Conservation (phyloP, 805 yeast genomes). For the Ogataea dorogensis region DNA sequence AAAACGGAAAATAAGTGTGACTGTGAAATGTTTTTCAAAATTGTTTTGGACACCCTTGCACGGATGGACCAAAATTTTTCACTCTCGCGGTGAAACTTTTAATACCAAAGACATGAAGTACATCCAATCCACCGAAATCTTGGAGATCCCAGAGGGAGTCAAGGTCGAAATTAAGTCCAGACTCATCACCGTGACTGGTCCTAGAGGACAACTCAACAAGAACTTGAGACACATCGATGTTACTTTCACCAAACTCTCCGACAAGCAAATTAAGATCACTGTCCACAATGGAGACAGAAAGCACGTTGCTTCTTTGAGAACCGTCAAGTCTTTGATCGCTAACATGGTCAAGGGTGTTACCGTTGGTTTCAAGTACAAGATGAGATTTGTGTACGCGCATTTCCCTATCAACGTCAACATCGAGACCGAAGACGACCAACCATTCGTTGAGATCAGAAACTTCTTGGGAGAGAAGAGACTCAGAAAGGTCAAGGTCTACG, state of each 20-base stretch:
- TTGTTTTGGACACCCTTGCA: conserved; percentile 18
- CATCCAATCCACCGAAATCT: conserved; percentile 58
- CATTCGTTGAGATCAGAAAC: conserved; percentile 94
- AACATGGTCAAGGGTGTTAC: conserved; percentile 98
- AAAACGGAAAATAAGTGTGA: conserved; percentile 15
- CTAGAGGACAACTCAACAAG: conserved; percentile 93
- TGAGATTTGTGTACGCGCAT: conserved; percentile 99
- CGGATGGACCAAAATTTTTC: conserved; percentile 10
- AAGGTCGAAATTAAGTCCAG: conserved; percentile 89
- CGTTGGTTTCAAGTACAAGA: conserved; percentile 98
- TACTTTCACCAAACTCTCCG: conserved; percentile 76
- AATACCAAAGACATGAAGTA: conserved; percentile 45
- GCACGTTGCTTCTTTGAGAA: conserved; percentile 99
- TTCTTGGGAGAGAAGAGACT: conserved; percentile 99
- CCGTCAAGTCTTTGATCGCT: conserved; percentile 91
- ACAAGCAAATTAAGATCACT: conserved; percentile 75
- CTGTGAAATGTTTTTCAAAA: conserved; percentile 15
- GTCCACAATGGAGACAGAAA: conserved; percentile 99
- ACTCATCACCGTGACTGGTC: conserved; percentile 86
- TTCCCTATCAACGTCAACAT: conserved; percentile 99
- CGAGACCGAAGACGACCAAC: conserved; percentile 70
- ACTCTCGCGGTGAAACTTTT: conserved; percentile 2
- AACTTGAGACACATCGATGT: conserved; percentile 92
- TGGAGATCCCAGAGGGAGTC: conserved; percentile 86
- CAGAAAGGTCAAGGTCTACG: conserved; percentile 80